These are phyloP conservation scores for Neurospora sp. DNA, from an alignment of 495 filamentous ascomycete species.

Conservation along the genomic window DNA sequence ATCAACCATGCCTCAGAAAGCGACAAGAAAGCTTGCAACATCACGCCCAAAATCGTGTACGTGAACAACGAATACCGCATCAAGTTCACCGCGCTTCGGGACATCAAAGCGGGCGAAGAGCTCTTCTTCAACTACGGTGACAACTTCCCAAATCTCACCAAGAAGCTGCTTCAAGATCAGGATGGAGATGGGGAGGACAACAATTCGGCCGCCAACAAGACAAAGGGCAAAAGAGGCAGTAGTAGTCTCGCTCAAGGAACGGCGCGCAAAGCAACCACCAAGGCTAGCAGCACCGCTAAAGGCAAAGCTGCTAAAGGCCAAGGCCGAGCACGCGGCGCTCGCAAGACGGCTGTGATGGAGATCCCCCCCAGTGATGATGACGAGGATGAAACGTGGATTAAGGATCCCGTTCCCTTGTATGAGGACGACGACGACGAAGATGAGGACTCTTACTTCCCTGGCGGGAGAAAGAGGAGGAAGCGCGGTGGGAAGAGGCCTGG, in stretches of 20 bases:
- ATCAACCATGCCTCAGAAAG: conserved; percentile 53
- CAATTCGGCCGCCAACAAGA: not conserved
- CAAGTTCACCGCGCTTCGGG: conserved; percentile 49
- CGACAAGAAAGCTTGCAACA: conserved; percentile 39
- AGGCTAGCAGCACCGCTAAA: conserved; percentile 7
- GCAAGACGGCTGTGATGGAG: not conserved
- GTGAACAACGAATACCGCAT: conserved; percentile 59
- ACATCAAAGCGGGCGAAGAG: conserved; percentile 55
- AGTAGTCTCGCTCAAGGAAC: conserved; percentile 4
- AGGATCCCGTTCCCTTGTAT: not conserved
- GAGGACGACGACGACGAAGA: conserved; percentile 12
- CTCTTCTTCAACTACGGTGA: conserved; percentile 62
- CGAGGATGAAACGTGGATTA: conserved; percentile 7
- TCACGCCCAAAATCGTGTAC: conserved; percentile 48
- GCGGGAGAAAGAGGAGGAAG: conserved; percentile 10
- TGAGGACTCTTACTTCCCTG: conserved; percentile 9
- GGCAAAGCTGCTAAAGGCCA: not conserved
- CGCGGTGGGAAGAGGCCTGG: conserved; percentile 20
- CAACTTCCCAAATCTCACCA: conserved; percentile 39
- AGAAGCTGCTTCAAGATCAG: conserved; percentile 34
- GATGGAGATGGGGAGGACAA: conserved; percentile 5
- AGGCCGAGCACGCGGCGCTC: not conserved
- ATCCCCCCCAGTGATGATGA: not conserved
- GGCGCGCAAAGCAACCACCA: conserved; percentile 14
- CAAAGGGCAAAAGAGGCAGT: conserved; percentile 10